A percentile compares a stretch with the other conserved stretches of the same genome.
Evolutionary conservation across 2,329 filamentous ascomycete species (phyloP).

Genomic region (Cercospora sp.): DNA sequence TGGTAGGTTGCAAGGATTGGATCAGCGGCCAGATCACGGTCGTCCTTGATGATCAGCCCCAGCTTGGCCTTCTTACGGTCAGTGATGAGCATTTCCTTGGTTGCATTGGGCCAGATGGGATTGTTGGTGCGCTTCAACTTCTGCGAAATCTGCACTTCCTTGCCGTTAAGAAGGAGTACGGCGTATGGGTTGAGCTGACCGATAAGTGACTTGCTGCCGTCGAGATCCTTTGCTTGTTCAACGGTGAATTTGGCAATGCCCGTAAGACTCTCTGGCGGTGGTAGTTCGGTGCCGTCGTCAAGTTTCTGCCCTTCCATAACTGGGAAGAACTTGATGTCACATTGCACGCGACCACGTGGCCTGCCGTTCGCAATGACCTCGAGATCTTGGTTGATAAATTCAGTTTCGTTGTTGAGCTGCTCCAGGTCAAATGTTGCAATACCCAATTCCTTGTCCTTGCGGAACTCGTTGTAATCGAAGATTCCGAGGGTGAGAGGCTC

Average conservation of each 20-base stretch:
- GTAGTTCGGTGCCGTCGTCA: constrained; percentile 74
- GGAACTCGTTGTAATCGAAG: constrained; percentile 91
- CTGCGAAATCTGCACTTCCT: constrained; percentile 84
- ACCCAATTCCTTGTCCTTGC: constrained; percentile 95
- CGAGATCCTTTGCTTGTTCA: constrained; percentile 94
- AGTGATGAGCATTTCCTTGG: constrained; percentile 92
- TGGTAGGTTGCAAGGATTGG: constrained; percentile 88
- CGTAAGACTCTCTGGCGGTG: constrained; percentile 84
- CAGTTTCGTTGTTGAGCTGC: constrained; percentile 71
- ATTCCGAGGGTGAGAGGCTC: constrained; percentile 82
- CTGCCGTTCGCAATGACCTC: constrained; percentile 85
- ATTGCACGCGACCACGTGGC: constrained; percentile 73
- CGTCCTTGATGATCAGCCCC: constrained; percentile 91
- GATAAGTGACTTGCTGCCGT: constrained; percentile 87
- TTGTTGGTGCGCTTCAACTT: constrained; percentile 97
- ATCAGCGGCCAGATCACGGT: constrained; percentile 80
- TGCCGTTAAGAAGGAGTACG: constrained; percentile 83
- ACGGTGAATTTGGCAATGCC: constrained; percentile 92
- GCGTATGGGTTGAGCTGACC: constrained; percentile 91
- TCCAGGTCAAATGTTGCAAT: constrained; percentile 83
- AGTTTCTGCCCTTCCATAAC: constrained; percentile 73
- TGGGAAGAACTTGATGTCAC: constrained; percentile 92
- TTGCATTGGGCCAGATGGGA: constrained; percentile 90
- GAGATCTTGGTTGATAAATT: constrained; percentile 80
- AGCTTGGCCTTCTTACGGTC: constrained; percentile 88